Evolutionary conservation across 208 protist genomes (phyloP).

Genomic region (Balamuthia mandrillaris): DNA sequence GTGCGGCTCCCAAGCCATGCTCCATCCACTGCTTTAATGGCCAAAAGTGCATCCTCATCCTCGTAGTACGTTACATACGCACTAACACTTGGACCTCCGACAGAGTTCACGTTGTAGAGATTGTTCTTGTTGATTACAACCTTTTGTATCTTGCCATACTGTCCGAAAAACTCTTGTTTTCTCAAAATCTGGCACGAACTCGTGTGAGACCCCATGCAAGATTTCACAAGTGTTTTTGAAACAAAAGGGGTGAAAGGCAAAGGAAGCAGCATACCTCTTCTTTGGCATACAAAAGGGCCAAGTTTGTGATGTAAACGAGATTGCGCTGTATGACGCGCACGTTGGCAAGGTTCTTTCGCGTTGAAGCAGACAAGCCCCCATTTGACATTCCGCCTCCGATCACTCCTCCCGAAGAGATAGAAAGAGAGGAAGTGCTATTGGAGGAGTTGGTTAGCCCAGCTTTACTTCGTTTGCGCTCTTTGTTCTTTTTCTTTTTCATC

Average conservation of each 20-base stretch:
- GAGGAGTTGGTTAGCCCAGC: background rate
- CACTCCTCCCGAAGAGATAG: background rate
- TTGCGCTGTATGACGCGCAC: conserved; percentile 83
- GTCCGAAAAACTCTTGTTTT: conserved; percentile 78
- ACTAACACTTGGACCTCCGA: conserved; percentile 56
- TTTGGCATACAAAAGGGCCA: conserved; percentile 69
- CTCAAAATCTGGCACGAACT: conserved; percentile 46
- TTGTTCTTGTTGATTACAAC: conserved; percentile 79
- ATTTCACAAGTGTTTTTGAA: background rate
- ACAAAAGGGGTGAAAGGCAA: background rate
- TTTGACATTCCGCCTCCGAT: background rate
- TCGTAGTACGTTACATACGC: conserved; percentile 77
- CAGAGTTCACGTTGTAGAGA: conserved; percentile 48
- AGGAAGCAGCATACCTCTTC: conserved; percentile 68
- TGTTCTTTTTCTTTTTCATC: conserved; percentile 13
- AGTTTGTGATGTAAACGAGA: conserved; percentile 82
- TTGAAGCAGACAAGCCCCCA: background rate
- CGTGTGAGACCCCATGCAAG: background rate
- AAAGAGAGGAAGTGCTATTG: too few relatives aligned
- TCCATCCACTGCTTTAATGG: conserved; percentile 72
- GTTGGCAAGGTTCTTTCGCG: conserved; percentile 62
- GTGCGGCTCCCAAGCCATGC: conserved; percentile 59
- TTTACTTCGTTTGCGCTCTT: conserved; percentile 34
- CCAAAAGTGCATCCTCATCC: conserved; percentile 66
- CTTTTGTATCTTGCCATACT: conserved; percentile 84